phyloP scores from a whole-genome alignment of 495 filamentous ascomycete species.

The Hyaloscypha finlandica region DNA sequence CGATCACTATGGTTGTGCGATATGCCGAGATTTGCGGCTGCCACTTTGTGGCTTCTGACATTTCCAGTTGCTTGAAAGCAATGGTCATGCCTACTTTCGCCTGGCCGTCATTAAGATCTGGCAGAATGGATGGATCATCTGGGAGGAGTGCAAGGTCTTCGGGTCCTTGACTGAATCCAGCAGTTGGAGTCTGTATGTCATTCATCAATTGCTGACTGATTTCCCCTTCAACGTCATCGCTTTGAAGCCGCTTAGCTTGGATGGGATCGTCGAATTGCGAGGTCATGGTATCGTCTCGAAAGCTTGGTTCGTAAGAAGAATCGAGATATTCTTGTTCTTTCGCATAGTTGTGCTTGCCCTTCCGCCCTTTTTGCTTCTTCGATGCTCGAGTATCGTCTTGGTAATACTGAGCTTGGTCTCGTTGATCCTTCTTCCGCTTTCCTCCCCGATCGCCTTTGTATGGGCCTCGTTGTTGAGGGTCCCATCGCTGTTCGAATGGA shows the following conservation, averaged over 20 bases:
- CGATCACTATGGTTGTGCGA: conserved; percentile 63
- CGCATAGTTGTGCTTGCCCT: conserved; percentile 36
- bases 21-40: conserved; percentile 70
- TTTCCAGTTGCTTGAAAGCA: conserved; percentile 74
- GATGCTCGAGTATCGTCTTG: conserved; percentile 36
- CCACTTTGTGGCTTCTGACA: conserved; percentile 77
- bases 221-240: conserved; percentile 30
- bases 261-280: conserved; percentile 20
- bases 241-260: conserved; percentile 16
- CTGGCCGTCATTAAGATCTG: conserved; percentile 53
- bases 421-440: conserved; percentile 44
- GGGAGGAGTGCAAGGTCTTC: conserved; percentile 72
- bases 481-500: conserved; percentile 89
- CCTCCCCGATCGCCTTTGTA: conserved; percentile 43
- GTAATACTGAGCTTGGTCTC: conserved; percentile 36
- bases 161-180: conserved; percentile 36
- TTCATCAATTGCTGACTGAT: conserved; percentile 39
- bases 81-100: conserved; percentile 67
- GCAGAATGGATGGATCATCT: conserved; percentile 56
- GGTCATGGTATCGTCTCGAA: conserved; percentile 48
- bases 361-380: conserved; percentile 52
- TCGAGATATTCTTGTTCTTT: conserved; percentile 37
- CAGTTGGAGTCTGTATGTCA: conserved; percentile 33
- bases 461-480: conserved; percentile 62
- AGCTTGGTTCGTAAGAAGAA: conserved; percentile 44